A percentile compares a stretch with the other conserved stretches of the same genome.
phyloP scores from a whole-genome alignment of 495 filamentous ascomycete species.

The Podospora conica region DNA sequence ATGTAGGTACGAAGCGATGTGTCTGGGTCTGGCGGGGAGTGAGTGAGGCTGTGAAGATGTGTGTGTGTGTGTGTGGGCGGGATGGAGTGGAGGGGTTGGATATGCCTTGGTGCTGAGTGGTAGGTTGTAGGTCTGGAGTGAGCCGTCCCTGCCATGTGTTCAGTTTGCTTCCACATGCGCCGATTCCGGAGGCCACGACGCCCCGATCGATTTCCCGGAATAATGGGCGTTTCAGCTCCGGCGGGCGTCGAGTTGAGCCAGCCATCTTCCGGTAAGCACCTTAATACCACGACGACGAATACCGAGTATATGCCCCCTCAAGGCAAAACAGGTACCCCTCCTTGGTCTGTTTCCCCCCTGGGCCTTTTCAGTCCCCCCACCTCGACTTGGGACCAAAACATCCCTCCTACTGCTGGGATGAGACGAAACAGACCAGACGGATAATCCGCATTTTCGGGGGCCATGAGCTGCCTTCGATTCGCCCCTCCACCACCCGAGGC shows the following conservation, averaged over 20 bases:
- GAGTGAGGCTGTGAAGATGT: neutral
- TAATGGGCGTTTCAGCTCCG: neutral
- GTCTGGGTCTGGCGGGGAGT: neutral
- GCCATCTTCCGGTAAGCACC: neutral
- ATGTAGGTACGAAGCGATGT: neutral
- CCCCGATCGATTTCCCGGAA: neutral
- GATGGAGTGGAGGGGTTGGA: neutral
- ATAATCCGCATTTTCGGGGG: neutral
- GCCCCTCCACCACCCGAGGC: neutral
- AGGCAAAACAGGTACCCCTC: neutral
- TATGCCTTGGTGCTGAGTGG: too few species aligned
- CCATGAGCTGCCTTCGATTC: too few species aligned
- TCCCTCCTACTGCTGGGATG: neutral
- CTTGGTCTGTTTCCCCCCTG: neutral
- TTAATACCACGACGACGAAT: neutral
- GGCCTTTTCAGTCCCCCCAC: neutral
- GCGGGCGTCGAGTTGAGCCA: neutral
- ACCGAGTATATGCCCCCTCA: neutral
- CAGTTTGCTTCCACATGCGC: too few species aligned
- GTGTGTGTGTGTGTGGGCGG: neutral
- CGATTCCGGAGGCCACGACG: neutral
- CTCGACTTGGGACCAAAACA: neutral
- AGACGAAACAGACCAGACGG: neutral
- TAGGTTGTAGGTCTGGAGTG: neutral
- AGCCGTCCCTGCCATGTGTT: neutral